Evolutionary conservation across 1,284 basidiomycete species (phyloP), one percentile per base, ranked within the genome.

Genomic region (Ganoderma resinaceum): DNA sequence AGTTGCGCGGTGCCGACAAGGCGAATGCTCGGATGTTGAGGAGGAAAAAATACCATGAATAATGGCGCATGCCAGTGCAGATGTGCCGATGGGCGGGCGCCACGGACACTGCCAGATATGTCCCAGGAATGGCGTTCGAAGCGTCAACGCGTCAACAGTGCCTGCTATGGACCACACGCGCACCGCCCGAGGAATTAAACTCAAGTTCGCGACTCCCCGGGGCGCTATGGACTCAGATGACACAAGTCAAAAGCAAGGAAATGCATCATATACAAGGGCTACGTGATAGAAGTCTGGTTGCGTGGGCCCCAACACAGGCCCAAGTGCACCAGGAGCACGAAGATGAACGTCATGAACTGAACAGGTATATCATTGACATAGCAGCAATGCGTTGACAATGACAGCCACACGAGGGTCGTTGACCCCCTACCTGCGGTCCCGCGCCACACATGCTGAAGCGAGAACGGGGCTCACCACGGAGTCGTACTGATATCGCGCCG

Each of bases 1-100:
- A 55, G 52, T 55, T 55, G 29, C 52, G 52, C 52, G 52, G 52
- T 53, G 29, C 52, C 52, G 52, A 31, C 52, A 53, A 29, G 52
- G 26, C 6, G 46, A 52, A 26, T 31, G 52, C 11, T 4, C 11
- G 52, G 11, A 31, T 31, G 52, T 31, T 26, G 52, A 53, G 26
- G 31, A 53, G 16, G 52, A 26, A 26, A 31, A 29, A 53, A 53
- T 29, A 31, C 49, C 29, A 53, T 16, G 52, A 31, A 53, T 26
- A 29, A 4, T 8, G n/a, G 26, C 52, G 52, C 26, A 31, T 53
- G 26, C 18, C 52, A 31, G 52, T 53, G 52, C 52, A 55, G 53
- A 9, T n/a, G n/a, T n/a, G n/a, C n/a, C n/a, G n/a, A n/a, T n/a
- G 14, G 23, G 26, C 52, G 5, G 23, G 26, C 52, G 52, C 16